Percentiles rank a stretch among this genome's conserved stretches.
Evolutionary conservation across 768 basidiomycete species (phyloP).

Genomic region (Amanita rubescens): DNA sequence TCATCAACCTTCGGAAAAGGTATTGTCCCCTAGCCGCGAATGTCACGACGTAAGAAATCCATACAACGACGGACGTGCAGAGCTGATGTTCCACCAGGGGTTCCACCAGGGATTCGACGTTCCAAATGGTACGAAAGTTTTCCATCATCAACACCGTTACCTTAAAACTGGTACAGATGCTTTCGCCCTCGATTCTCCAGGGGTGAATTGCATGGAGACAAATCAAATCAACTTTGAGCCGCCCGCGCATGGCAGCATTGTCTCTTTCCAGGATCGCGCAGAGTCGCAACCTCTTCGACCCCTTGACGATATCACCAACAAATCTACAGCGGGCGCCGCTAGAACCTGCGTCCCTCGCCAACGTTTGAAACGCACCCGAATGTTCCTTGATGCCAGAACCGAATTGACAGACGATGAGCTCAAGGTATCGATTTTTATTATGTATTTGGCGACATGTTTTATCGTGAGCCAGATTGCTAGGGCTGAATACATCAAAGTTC

Average conservation of each 20-base stretch:
- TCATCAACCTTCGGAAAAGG: neutral
- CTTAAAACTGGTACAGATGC: neutral
- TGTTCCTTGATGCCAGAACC: constrained; percentile 64
- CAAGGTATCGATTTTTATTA: constrained; percentile 34
- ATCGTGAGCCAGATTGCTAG: constrained; percentile 23
- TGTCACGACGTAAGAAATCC: neutral
- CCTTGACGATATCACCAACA: constrained; percentile 1
- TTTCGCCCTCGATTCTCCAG: neutral
- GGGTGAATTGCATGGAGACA: neutral
- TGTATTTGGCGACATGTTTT: neutral
- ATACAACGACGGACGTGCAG: neutral
- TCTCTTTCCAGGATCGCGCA: neutral
- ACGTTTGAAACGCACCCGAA: constrained; percentile 39
- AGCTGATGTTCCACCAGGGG: neutral
- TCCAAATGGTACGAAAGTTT: neutral
- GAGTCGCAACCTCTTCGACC: constrained; percentile 11
- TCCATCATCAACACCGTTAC: neutral
- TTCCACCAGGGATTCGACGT: neutral
- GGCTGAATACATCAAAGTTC: constrained; percentile 59
- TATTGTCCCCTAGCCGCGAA: neutral
- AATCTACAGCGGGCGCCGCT: constrained; percentile 16
- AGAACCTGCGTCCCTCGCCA: neutral
- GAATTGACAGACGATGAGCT: constrained; percentile 81
- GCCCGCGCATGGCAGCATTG: neutral
- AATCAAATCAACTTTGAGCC: neutral